phyloP scores from a whole-genome alignment of 2,329 filamentous ascomycete species.

The Tolypocladium sp. region DNA sequence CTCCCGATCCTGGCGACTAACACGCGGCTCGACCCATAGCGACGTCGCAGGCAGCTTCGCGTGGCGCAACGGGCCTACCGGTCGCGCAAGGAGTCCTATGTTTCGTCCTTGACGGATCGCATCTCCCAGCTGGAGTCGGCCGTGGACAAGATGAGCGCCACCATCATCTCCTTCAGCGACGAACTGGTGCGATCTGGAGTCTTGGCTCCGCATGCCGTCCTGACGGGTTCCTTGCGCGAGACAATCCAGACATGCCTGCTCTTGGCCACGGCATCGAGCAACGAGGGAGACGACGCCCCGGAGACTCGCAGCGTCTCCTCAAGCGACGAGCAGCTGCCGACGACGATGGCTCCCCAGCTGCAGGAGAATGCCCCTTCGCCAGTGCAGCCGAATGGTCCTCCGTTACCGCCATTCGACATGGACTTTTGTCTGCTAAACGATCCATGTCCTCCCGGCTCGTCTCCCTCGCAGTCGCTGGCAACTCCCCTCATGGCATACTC shows the following conservation, averaged over 20 bases:
- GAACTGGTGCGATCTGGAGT: conserved; percentile 7
- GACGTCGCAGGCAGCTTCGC: conserved; percentile 71
- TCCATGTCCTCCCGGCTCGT: neutral
- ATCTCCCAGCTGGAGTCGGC: conserved; percentile 54
- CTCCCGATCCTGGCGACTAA: neutral
- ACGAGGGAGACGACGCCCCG: neutral
- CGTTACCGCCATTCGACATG: neutral
- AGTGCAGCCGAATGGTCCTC: neutral
- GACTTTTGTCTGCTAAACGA: neutral
- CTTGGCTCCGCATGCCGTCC: conserved; percentile 4
- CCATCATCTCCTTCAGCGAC: conserved; percentile 7
- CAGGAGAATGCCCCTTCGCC: neutral
- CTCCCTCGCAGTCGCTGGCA: neutral
- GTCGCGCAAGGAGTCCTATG: conserved; percentile 68
- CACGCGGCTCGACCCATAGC: conserved; percentile 28
- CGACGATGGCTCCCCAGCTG: neutral
- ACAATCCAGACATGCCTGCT: conserved; percentile 7
- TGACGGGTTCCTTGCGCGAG: conserved; percentile 6
- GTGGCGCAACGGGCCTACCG: conserved; percentile 73
- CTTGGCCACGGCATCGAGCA: neutral
- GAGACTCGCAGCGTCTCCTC: no score
- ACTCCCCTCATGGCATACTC: neutral
- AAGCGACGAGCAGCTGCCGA: neutral
- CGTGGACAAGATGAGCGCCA: conserved; percentile 58
- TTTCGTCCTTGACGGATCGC: conserved; percentile 56